A percentile compares a stretch with the other conserved stretches of the same genome.
phyloP scores from a whole-genome alignment of 106 monocot genomes.

The Narthecium ossifragum region DNA sequence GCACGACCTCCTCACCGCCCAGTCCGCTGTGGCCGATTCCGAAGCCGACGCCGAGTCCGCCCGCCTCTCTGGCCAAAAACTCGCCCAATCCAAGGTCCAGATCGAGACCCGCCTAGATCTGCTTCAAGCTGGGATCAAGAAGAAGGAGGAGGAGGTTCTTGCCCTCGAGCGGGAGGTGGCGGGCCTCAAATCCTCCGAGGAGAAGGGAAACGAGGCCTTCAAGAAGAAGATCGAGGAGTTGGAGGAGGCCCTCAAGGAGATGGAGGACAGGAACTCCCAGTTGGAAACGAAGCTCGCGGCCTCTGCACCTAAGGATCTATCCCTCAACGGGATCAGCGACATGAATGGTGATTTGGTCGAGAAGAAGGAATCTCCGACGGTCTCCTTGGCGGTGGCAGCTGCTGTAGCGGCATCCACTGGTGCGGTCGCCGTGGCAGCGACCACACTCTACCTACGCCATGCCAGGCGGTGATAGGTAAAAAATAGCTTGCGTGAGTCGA shows the following conservation, averaged over 20 bases:
- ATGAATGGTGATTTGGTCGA: not conserved
- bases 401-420: slow-evolving; percentile 12
- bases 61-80: not conserved
- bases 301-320: not conserved
- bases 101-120: not conserved
- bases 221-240: slow-evolving; percentile 10
- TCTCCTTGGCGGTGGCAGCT: slow-evolving; percentile 7
- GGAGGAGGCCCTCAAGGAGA: slow-evolving; percentile 14
- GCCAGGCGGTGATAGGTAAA: slow-evolving; percentile 9
- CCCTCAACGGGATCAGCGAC: not conserved
- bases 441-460: slow-evolving; percentile 11
- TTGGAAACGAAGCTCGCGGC: slow-evolving; percentile 5
- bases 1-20: slow-evolving; percentile 17
- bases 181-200: not conserved
- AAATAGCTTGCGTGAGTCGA: not conserved
- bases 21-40: slow-evolving; percentile 9
- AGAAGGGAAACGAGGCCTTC: not conserved
- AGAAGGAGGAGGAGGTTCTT: slow-evolving; percentile 6
- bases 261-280: slow-evolving; percentile 13
- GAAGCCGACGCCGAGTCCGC: slow-evolving; percentile 4
- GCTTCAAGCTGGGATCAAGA: slow-evolving; percentile 7
- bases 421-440: slow-evolving; percentile 12
- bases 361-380: not conserved
- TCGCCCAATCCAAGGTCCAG: not conserved
- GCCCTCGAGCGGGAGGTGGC: slow-evolving; percentile 6